These are phyloP conservation scores for Yarrowia osloensis DNA, from an alignment of 805 yeast genomes.

Conservation along the genomic window DNA sequence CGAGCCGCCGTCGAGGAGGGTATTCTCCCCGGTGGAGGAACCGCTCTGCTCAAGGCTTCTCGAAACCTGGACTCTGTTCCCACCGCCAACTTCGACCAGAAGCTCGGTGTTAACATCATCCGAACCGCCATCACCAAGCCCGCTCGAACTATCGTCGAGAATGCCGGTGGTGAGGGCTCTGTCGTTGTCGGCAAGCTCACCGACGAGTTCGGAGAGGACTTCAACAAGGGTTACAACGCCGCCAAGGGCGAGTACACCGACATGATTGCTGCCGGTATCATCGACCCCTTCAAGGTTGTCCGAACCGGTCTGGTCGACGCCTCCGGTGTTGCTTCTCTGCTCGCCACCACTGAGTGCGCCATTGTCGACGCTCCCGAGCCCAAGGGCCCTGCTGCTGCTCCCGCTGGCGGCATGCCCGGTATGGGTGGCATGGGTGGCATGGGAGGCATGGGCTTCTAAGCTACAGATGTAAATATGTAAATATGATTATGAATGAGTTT, in stretches of 20 bases:
- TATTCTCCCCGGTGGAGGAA: slow-evolving; percentile 99
- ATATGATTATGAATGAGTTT: not conserved
- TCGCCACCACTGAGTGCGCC: slow-evolving; percentile 98
- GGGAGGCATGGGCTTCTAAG: slow-evolving; percentile 44
- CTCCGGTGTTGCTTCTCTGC: slow-evolving; percentile 92
- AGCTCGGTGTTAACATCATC: slow-evolving; percentile 92
- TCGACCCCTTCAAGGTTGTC: slow-evolving; percentile 98
- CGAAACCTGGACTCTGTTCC: slow-evolving; percentile 67
- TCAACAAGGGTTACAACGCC: slow-evolving; percentile 89
- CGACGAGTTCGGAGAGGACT: slow-evolving; percentile 60
- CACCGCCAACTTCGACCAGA: slow-evolving; percentile 91
- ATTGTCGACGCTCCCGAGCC: slow-evolving; percentile 87
- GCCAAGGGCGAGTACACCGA: slow-evolving; percentile 91
- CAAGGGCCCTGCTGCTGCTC: slow-evolving; percentile 57
- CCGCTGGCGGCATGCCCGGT: slow-evolving; percentile 70
- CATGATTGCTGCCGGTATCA: slow-evolving; percentile 95
- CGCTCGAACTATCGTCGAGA: slow-evolving; percentile 91
- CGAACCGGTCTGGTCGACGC: slow-evolving; percentile 95
- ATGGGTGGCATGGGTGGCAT: slow-evolving; percentile 48
- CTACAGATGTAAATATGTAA: slow-evolving; percentile 29
- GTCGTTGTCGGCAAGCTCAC: slow-evolving; percentile 89
- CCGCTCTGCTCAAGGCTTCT: slow-evolving; percentile 93
- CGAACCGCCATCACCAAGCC: slow-evolving; percentile 92
- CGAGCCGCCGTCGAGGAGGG: slow-evolving; percentile 99
- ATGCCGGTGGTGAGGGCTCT: slow-evolving; percentile 97